Evolutionary conservation across 129 eudicot genomes (phyloP).

Genomic region (Pulicaria dysenterica): DNA sequence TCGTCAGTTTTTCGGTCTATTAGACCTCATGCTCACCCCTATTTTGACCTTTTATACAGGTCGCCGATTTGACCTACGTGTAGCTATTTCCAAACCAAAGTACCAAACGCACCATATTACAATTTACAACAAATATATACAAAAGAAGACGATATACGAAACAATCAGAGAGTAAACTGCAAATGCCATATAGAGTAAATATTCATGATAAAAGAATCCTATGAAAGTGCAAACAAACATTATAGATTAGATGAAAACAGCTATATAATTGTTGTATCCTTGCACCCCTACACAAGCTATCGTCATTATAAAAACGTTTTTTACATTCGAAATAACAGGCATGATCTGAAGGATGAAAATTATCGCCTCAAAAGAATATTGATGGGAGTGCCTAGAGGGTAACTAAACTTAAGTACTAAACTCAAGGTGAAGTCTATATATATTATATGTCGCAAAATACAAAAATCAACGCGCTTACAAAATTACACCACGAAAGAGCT

Average conservation of each 20-base stretch:
- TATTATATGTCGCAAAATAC: constrained; percentile 40
- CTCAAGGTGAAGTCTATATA: constrained; percentile 36
- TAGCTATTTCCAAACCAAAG: too few relatives aligned
- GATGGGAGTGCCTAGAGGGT: constrained; percentile 24
- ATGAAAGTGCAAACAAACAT: constrained; percentile 17
- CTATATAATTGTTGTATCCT: constrained; percentile 32
- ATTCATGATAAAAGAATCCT: constrained; percentile 10
- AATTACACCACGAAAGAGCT: constrained; percentile 37
- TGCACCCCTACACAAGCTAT: constrained; percentile 33
- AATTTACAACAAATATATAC: too few relatives aligned
- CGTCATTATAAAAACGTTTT: constrained; percentile 14
- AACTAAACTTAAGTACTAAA: constrained; percentile 38
- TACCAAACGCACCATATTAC: too few relatives aligned
- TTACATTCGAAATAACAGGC: constrained; percentile 35
- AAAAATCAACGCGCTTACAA: constrained; percentile 36
- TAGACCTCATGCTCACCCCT: too few relatives aligned
- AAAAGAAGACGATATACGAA: too few relatives aligned
- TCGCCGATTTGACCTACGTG: too few relatives aligned
- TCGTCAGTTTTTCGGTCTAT: too few relatives aligned
- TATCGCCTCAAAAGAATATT: constrained; percentile 30
- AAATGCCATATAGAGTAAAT: too few relatives aligned
- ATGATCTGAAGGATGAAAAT: constrained; percentile 31
- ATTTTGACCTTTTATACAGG: too few relatives aligned
- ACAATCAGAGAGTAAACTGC: too few relatives aligned
- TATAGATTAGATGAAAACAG: constrained; percentile 10